Base-by-base conservation (phyloP, 2,329 filamentous ascomycete genomes). In the Diaporthe batatas region DNA sequence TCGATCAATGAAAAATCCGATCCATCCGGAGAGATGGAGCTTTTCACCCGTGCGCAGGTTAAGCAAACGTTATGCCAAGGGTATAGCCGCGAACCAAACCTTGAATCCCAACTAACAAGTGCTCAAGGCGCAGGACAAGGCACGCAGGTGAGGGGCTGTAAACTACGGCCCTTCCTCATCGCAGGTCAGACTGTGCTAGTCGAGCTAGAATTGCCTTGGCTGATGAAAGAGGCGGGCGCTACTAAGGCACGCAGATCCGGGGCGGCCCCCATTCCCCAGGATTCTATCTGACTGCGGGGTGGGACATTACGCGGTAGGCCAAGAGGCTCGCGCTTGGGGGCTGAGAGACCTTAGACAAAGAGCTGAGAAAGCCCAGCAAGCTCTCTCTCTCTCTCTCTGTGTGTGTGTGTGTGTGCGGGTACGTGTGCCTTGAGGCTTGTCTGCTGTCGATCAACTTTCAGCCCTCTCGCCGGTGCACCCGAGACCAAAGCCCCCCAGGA, bases 181-280 rank as follows among this genome's bases (percentile, higher is more conserved):
- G 4, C 18, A 39, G n/a, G 47, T 16, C 62, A 53, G 44, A 34
- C 44, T 25, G 32, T 53, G 32, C 62, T 53, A 67, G 62, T 23
- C 21, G 32, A 53, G 62, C 47, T 25, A 53, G n/a, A 49, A 10
- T 53, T 67, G 10, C 29, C 62, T 67, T 67, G 47, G 62, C 62
- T 53, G 62, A 67, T 67, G 62, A 53, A 53, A 67, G 62, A 36
- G 62, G 47, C 62, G 62, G 62, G 47, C 47, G 62, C 23, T 39
- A 23, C 58, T n/a, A 14, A 11, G 3, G 39, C 39, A 32, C 32
- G n/a, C 44, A 53, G 18, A 39, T 53, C 62, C 62, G 44, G 44
- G 44, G 44, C 44, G 44, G 44, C 2, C 16, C 44, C 42, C 44
- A 32, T 51, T 49, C 62, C 62, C 32, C 47, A 67, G 14, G 44